Evolutionary conservation across 2,329 filamentous ascomycete species (phyloP), one percentile per base, ranked within the genome.

Genomic region (Aspergillus alliaceus): DNA sequence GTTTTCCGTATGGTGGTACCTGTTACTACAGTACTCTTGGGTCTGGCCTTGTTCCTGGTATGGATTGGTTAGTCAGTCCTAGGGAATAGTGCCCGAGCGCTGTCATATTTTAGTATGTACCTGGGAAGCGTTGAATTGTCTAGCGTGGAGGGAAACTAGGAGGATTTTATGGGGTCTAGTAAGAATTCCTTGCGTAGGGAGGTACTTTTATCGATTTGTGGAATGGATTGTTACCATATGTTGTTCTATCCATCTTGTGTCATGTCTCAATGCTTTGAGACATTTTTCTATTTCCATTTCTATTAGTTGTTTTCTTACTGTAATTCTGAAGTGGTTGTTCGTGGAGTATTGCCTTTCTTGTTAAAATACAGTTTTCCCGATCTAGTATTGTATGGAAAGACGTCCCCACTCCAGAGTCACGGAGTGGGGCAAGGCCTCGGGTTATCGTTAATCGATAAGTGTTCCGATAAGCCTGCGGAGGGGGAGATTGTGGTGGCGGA

Each of bases 401-500:
- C 8, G 0, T 24, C 31, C 48, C 47, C 47, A 49, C 51, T 27
- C n/a, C 22, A 6, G 8, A 48, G 24, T 20, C 32, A 6, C 39
- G 25, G 52, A 55, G 52, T 51, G 56, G 56, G 56, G 52, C 31
- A n/a, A 46, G 25, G 53, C 44, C 44, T 49, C 39, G 53, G 53
- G 37, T 49, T 50, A 51, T 55, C 39, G 46, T 35, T 54, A 54
- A 58, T 58, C 56, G 56, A 58, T 58, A 58, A 58, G 48, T 52
- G 39, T 15, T 24, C 53, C 53, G 57, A 59, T 59, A 59, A 58
- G 57, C 53, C 47, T 59, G 49, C 56, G 11, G 44, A 48, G 57
- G 57, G 52, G 57, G 32, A 29, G 20, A 20, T 24, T 40, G 52
- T 35, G 40, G 52, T 54, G 49, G 49, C 32, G 54, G 54, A 50